Percentiles rank a stretch among this genome's conserved stretches.
Conservation (phyloP, 2,329 filamentous ascomycete species). For the Exophiala oligosperma region DNA sequence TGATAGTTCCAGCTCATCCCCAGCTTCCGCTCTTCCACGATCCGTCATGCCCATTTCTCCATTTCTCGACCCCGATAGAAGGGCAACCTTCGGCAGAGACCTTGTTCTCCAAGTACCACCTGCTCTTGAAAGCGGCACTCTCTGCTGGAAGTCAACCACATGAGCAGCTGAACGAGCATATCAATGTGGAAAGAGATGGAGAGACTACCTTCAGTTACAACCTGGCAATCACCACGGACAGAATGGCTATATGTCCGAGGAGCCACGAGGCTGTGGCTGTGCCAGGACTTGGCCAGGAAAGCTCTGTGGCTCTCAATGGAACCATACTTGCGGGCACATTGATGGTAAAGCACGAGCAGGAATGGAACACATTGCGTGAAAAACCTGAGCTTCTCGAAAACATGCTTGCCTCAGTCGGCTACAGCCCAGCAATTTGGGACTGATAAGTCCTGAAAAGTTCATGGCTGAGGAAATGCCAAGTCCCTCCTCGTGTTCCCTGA, state of each 20-base stretch:
- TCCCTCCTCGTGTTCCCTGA: neutral
- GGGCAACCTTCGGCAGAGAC: conserved; percentile 19
- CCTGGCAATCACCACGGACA: conserved; percentile 54
- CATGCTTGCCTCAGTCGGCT: conserved; percentile 46
- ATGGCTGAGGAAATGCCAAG: neutral
- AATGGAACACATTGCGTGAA: conserved; percentile 52
- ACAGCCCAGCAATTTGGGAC: conserved; percentile 29
- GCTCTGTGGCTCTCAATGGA: conserved; percentile 55
- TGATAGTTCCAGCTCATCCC: conserved; percentile 27
- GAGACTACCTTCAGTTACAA: conserved; percentile 55
- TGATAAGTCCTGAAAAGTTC: neutral
- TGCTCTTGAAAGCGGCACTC: conserved; percentile 44
- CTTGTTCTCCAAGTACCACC: conserved; percentile 40
- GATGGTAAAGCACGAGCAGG: conserved; percentile 58
- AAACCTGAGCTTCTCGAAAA: conserved; percentile 43
- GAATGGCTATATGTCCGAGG: conserved; percentile 57
- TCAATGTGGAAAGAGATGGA: conserved; percentile 19
- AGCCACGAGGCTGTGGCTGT: conserved; percentile 46
- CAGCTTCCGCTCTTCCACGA: conserved; percentile 54
- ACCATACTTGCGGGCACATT: conserved; percentile 58
- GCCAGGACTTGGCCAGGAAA: conserved; percentile 39
- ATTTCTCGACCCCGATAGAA: conserved; percentile 26
- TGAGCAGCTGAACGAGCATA: conserved; percentile 8
- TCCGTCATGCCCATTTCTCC: conserved; percentile 31
- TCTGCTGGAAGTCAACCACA: conserved; percentile 5